Evolutionary conservation across 2,329 filamentous ascomycete genomes (phyloP).

Genomic region (Trichoderma sp.): DNA sequence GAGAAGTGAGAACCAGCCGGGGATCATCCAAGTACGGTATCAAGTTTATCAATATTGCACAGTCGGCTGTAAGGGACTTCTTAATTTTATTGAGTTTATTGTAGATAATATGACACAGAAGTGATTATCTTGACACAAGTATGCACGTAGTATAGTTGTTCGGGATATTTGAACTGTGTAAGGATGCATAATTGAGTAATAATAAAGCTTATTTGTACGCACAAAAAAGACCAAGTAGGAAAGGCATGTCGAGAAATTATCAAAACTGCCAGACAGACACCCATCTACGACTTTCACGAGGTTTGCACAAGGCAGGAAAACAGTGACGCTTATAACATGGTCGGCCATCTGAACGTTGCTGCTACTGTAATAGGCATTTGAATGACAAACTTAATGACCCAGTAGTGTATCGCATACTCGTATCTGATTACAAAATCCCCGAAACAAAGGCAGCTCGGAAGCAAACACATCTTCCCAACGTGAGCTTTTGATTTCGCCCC

Average conservation of each 20-base stretch:
- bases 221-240: not conserved
- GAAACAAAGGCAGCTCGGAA: not conserved
- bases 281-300: not conserved
- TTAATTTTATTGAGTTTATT: not conserved
- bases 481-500: not conserved
- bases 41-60: not conserved
- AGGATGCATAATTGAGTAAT: not conserved
- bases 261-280: accelerated
- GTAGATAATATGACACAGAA: not conserved
- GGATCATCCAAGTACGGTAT: not conserved
- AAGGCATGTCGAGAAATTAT: not conserved
- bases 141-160: not conserved
- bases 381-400: not conserved
- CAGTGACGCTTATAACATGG: not conserved
- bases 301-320: not conserved
- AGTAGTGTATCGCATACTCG: not conserved
- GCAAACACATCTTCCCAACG: not conserved
- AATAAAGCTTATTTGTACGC: not conserved
- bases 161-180: no score
- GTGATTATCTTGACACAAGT: not conserved
- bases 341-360: not conserved
- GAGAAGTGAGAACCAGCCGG: accelerated
- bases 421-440: not conserved
- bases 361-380: not conserved
- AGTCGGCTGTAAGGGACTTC: not conserved